Evolutionary conservation across 2,329 filamentous ascomycete species (phyloP).

Genomic region (Colletotrichum musae): DNA sequence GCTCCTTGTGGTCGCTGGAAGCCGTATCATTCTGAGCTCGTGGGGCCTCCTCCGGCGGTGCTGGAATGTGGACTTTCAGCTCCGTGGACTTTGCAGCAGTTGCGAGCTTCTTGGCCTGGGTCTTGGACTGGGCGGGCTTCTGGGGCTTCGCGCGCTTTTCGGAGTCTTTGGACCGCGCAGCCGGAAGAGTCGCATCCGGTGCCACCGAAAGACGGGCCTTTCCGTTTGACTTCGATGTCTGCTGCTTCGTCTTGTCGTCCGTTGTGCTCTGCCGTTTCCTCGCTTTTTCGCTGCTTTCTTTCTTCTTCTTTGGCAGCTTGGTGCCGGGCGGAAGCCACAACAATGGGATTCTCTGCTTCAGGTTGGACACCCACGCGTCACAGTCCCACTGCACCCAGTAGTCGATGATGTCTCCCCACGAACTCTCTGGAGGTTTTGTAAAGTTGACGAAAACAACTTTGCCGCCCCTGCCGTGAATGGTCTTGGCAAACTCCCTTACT

Average conservation of each 20-base stretch:
- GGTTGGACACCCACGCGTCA: conserved; percentile 78
- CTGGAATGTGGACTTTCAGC: too few relatives aligned
- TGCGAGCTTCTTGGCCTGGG: neutral
- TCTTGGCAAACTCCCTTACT: conserved; percentile 79
- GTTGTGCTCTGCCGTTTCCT: conserved; percentile 29
- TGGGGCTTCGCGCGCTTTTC: neutral
- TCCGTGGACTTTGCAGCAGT: too few relatives aligned
- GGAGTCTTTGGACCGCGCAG: neutral
- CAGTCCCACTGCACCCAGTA: conserved; percentile 84
- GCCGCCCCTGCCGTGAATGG: conserved; percentile 77
- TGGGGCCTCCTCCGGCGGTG: too few relatives aligned
- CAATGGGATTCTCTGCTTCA: conserved; percentile 70
- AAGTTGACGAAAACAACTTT: conserved; percentile 82
- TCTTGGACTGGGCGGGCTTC: neutral
- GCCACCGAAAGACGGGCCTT: neutral
- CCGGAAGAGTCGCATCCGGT: neutral
- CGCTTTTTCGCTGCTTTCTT: conserved; percentile 46
- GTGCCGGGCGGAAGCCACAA: conserved; percentile 70
- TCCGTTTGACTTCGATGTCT: conserved; percentile 37
- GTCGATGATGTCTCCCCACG: conserved; percentile 81
- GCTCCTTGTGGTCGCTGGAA: too few relatives aligned
- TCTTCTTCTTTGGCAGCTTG: conserved; percentile 56
- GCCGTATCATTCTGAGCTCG: too few relatives aligned
- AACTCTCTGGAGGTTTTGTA: conserved; percentile 79
- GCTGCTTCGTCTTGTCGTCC: conserved; percentile 46